Percentiles rank a stretch among this genome's conserved stretches.
Conservation (phyloP, 1,284 basidiomycete species). For the Inonotus obliquus region DNA sequence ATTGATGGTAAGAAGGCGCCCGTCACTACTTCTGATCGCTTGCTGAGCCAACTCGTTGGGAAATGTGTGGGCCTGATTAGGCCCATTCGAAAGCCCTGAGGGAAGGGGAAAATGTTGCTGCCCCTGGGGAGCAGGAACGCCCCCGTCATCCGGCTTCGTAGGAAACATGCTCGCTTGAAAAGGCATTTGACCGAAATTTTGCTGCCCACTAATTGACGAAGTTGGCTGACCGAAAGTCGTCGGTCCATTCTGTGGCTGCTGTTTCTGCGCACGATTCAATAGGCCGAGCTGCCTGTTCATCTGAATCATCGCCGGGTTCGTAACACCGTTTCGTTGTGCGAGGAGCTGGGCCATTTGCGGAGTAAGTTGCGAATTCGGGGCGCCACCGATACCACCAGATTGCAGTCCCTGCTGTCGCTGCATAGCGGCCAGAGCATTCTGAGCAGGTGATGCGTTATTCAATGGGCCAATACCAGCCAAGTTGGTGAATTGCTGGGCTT, state of each 20-base stretch:
- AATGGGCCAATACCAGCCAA: conserved; percentile 2
- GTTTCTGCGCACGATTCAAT: conserved; percentile 12
- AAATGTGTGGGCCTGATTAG: background rate
- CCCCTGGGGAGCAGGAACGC: background rate
- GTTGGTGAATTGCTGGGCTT: conserved; percentile 11
- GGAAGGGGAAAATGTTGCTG: conserved; percentile 2
- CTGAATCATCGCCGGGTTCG: conserved; percentile 12
- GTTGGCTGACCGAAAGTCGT: conserved; percentile 5
- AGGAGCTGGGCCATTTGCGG: conserved; percentile 8
- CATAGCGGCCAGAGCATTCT: conserved; percentile 1
- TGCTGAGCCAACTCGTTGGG: background rate
- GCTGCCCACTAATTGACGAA: conserved; percentile 10
- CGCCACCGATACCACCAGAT: conserved; percentile 3
- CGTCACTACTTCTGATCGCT: conserved; percentile 2
- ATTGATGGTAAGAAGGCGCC: conserved; percentile 1
- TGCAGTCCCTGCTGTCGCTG: conserved; percentile 7
- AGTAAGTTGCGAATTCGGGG: background rate
- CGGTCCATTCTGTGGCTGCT: conserved; percentile 16
- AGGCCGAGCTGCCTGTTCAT: conserved; percentile 12
- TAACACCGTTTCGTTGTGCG: background rate
- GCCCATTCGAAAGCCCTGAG: background rate
- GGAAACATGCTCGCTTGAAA: conserved; percentile 11
- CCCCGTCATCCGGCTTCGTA: conserved; percentile 6
- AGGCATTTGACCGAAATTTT: conserved; percentile 6
- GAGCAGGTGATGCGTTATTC: background rate